Evolutionary conservation across 2,329 filamentous ascomycete species (phyloP), one percentile per base, ranked within the genome.

Genomic region (Grosmannia clavigera): DNA sequence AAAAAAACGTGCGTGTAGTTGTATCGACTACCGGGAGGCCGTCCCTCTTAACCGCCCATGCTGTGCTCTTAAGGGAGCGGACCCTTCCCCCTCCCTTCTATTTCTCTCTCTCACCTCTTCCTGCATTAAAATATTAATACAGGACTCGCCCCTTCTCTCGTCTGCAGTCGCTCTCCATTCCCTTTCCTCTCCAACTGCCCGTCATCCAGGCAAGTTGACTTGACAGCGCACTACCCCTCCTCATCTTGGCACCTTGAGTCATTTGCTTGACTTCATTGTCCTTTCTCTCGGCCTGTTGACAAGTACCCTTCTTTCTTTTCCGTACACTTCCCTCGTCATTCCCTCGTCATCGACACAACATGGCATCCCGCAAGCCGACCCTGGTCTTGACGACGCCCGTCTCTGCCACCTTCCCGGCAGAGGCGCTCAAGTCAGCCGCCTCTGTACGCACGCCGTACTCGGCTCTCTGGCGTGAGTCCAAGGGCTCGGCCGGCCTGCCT

Each of bases 381-480:
- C 67, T 85, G 80, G 79, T 77, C 73, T 77, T 86, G 71, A 77
- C 80, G 66, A 86, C 83, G 65, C 82, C 83, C 57, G 74, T 82
- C 71, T 82, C 82, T 64, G 80, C 80, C 64, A 83, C 79, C 58
- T 86, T 86, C 67, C 81, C 81, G 33, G 64, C 67, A 19, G 69
- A 72, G 56, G 67, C 66, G 10, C 66, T 71, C 29, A 66, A 65
- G 57, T 67, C 70, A 25, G 65, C 66, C 11, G 69, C 70, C 61
- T 83, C 83, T 64, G 82, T 85, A 55, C 82, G 81, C 65, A 92
- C 86, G 65, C 88, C 88, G 56, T 78, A 88, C 68, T 84, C 84
- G 25, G 74, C 74, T 56, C 78, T 88, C 68, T 73, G 73, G 33
- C 64, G 68, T 40, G 69, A 63, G 62, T 62, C 70, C 63, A 72